Conservation (phyloP, 139 green algal genomes). For the Chlorella sp. region DNA sequence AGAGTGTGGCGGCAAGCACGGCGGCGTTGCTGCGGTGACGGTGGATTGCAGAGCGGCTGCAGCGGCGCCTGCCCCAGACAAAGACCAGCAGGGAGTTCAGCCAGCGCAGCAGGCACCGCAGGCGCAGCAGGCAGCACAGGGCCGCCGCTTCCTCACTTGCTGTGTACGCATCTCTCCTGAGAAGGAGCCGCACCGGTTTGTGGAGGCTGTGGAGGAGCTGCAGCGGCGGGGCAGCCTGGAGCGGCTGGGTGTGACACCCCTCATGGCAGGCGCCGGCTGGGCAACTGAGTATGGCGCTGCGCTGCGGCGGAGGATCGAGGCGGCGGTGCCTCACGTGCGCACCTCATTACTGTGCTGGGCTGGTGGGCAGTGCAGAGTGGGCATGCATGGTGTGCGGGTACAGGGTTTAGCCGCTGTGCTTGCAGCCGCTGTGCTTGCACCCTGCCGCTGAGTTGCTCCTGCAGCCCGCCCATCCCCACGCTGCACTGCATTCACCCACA, state of each 20-base stretch:
- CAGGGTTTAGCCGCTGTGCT: too few species aligned
- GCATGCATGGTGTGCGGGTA: too few species aligned
- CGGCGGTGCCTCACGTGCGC: slow-evolving; percentile 32
- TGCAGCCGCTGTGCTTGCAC: too few species aligned
- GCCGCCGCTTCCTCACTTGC: slow-evolving; percentile 68
- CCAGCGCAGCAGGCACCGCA: neutral
- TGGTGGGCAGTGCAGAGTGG: too few species aligned
- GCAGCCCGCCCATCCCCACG: too few species aligned
- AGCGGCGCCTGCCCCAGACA: neutral
- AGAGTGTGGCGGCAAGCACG: neutral
- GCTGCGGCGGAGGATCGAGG: slow-evolving; percentile 59
- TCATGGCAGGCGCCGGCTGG: slow-evolving; percentile 39
- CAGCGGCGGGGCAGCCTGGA: slow-evolving; percentile 42
- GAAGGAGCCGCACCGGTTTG: slow-evolving; percentile 86
- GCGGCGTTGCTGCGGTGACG: too few species aligned
- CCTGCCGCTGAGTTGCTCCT: too few species aligned
- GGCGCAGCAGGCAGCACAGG: neutral
- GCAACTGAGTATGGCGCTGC: slow-evolving; percentile 59
- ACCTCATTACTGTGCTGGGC: neutral
- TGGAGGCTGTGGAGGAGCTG: slow-evolving; percentile 65
- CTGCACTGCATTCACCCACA: too few species aligned
- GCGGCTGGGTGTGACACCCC: slow-evolving; percentile 8
- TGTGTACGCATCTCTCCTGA: slow-evolving; percentile 81
- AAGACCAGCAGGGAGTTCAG: neutral
- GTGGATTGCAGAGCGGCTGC: neutral